Conservation (phyloP, 306 rosid genomes). For the Abrus pulchellus region DNA sequence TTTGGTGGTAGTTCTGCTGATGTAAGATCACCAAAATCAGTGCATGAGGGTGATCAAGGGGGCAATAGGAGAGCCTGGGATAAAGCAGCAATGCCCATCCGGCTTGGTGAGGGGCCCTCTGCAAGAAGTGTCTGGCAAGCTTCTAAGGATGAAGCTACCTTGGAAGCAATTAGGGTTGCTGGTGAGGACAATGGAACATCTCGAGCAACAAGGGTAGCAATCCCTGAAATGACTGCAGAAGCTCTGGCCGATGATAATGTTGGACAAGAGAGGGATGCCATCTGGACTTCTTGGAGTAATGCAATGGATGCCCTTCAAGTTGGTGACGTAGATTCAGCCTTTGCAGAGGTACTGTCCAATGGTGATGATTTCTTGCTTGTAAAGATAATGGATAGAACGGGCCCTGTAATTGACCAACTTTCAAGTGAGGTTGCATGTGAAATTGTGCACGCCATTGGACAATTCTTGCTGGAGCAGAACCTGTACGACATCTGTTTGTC, state of each 20-base stretch:
- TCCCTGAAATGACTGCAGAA: constrained; percentile 89
- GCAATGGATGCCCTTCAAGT: constrained; percentile 94
- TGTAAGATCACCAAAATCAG: constrained; percentile 86
- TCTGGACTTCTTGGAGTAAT: constrained; percentile 91
- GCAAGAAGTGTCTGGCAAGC: constrained; percentile 99
- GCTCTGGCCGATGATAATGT: constrained; percentile 76
- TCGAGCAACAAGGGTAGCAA: constrained; percentile 76
- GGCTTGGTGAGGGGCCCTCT: constrained; percentile 98
- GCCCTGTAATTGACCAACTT: constrained; percentile 88
- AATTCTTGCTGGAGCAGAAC: constrained; percentile 79
- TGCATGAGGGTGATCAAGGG: constrained; percentile 78
- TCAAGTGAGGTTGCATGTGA: constrained; percentile 80
- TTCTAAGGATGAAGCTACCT: constrained; percentile 96
- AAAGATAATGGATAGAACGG: constrained; percentile 92
- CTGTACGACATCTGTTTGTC: constrained; percentile 83
- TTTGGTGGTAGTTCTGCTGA: constrained; percentile 73
- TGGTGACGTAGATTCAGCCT: constrained; percentile 87
- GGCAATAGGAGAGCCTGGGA: constrained; percentile 94
- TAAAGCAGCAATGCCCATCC: constrained; percentile 77
- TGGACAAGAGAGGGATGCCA: constrained; percentile 84
- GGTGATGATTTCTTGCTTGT: constrained; percentile 89
- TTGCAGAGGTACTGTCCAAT: constrained; percentile 79
- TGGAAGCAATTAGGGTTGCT: constrained; percentile 95
- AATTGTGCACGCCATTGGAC: constrained; percentile 76
- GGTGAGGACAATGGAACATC: constrained; percentile 93